These are phyloP conservation scores for Rhododendron williamsianum DNA, from an alignment of 148 eudicot genomes.

Conservation along the genomic window DNA sequence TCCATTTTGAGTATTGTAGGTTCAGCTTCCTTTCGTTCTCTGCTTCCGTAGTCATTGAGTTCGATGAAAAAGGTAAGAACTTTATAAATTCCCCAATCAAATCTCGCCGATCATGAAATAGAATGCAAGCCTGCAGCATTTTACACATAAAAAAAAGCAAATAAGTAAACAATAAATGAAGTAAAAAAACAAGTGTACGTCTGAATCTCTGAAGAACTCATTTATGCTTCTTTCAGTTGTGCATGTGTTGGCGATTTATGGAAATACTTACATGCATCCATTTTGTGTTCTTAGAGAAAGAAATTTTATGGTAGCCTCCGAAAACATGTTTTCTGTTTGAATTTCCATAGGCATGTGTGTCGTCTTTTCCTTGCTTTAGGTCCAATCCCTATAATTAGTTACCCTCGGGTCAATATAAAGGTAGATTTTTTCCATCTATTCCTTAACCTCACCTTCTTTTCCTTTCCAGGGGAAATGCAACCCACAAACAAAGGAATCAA, in stretches of 20 bases:
- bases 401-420: background rate
- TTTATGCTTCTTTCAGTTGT: background rate
- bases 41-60: background rate
- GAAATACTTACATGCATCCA: background rate
- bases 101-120: constrained; percentile 3
- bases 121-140: background rate
- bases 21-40: background rate
- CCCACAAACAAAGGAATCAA: too few relatives aligned
- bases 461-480: background rate
- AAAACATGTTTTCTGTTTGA: background rate
- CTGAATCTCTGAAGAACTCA: background rate
- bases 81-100: background rate
- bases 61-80: background rate
- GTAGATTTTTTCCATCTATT: background rate
- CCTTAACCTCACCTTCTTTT: background rate
- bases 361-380: too few relatives aligned
- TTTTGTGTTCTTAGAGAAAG: background rate
- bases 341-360: background rate
- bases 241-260: background rate
- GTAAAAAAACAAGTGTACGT: background rate
- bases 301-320: background rate
- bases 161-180: too few relatives aligned
- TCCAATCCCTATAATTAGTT: background rate
- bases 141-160: background rate
- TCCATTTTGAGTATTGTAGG: background rate